A percentile compares a stretch with the other conserved stretches of the same genome.
Conservation (phyloP, 225 moss, liverwort and hornwort genomes). For the Neckera pumila region DNA sequence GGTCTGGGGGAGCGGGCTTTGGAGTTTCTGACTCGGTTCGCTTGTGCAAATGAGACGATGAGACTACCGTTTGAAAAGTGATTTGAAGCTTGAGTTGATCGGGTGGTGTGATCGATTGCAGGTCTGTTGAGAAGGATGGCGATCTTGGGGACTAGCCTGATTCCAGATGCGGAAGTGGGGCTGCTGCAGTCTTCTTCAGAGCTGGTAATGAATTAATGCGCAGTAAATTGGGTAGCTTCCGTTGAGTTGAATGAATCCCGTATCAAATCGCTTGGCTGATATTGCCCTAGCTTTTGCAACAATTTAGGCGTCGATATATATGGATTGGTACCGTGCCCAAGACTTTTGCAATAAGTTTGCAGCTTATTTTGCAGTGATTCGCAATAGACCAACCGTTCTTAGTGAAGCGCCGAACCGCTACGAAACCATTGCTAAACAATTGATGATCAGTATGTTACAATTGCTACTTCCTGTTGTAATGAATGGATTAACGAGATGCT, state of each 20-base stretch:
- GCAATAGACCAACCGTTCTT: background rate
- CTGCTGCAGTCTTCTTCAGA: background rate
- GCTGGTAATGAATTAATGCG: background rate
- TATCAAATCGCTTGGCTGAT: background rate
- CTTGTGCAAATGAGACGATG: background rate
- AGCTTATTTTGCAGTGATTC: background rate
- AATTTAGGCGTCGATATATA: background rate
- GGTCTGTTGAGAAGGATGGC: background rate
- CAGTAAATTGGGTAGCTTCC: no score
- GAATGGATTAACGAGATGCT: background rate
- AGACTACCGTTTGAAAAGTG: background rate
- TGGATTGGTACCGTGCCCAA: background rate
- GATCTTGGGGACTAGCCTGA: background rate
- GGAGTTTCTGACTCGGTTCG: background rate
- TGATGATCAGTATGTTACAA: background rate
- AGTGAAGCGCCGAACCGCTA: background rate
- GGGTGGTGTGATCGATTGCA: background rate
- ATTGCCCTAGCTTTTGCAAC: background rate
- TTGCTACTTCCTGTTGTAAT: background rate
- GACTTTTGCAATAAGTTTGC: background rate
- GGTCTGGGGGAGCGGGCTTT: background rate
- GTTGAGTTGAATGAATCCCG: background rate
- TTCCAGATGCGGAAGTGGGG: conserved; percentile 16
- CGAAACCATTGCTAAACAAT: background rate
- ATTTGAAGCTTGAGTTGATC: background rate